A percentile compares a stretch with the other conserved stretches of the same genome.
Evolutionary conservation across 768 basidiomycete species (phyloP).

Genomic region (Rhizopogon roseolus): DNA sequence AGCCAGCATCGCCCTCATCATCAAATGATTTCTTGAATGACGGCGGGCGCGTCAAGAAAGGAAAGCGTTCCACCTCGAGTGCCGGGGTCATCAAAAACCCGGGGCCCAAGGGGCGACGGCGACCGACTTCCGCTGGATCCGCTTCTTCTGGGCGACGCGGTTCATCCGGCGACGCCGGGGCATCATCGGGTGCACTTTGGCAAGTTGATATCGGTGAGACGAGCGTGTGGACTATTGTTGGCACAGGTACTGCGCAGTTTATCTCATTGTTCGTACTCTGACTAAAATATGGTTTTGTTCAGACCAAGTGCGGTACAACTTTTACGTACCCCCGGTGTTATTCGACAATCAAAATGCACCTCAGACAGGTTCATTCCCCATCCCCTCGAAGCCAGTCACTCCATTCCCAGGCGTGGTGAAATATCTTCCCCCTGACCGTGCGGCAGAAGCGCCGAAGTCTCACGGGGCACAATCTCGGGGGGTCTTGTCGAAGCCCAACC

Average conservation of each 20-base stretch:
- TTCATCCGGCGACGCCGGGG: conserved; percentile 59
- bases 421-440: conserved; percentile 86
- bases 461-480: conserved; percentile 63
- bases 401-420: conserved; percentile 86
- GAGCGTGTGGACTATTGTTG: conserved; percentile 92
- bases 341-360: conserved; percentile 77
- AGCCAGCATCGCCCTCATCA: conserved; percentile 59
- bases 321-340: conserved; percentile 82
- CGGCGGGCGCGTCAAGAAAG: conserved; percentile 79
- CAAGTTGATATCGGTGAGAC: conserved; percentile 91
- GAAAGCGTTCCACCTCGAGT: conserved; percentile 72
- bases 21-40: conserved; percentile 74
- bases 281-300: conserved; percentile 12
- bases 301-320: conserved; percentile 93
- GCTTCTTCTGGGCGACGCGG: conserved; percentile 64
- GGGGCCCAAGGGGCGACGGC: conserved; percentile 49
- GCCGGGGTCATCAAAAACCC: conserved; percentile 41
- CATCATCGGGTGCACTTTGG: conserved; percentile 79
- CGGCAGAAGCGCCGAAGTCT: conserved; percentile 75
- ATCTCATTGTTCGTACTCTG: conserved; percentile 8
- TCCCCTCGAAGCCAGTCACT: conserved; percentile 78
- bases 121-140: conserved; percentile 75
- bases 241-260: conserved; percentile 58
- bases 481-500: conserved; percentile 71
- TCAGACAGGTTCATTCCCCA: conserved; percentile 68